Base-by-base conservation (phyloP, 208 protist genomes). In the Trypanosoma mega region DNA sequence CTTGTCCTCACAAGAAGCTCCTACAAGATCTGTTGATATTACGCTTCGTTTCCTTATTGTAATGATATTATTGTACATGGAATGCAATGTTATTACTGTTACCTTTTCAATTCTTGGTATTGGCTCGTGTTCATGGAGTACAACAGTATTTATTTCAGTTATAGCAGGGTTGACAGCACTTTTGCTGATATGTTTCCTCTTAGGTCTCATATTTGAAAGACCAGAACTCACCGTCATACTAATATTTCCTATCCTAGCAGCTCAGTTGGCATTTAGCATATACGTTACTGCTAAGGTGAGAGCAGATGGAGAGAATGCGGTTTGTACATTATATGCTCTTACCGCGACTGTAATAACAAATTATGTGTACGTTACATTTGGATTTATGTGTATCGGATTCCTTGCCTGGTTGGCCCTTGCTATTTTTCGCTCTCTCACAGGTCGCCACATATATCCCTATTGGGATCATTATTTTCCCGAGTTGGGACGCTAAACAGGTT, bases 231-330 rank as follows among this genome's bases (percentile, higher is more conserved):
- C 79, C 27, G 70, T 71, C 12, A n/a, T 78, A 31, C 36, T 81
- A 2, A 37, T 39, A 21, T 1, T 91, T 1, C 74, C 75, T 29
- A 24, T 44, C 3, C 23, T 76, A 18, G 39, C 77, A 0, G 65
- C 86, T 69, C 53, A 87, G 34, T 71, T 84, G 4, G 69, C 66
- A 2, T 76, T 72, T 45, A 68, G 36, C 11, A 49, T 78, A 74
- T 18, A 26, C 41, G 7, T 34, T 33, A n/a, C 3, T 20, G 18
- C 8, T 34, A 1, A 29, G 5, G 36, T 18, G 23, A 34, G 18
- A 5, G 33, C 3, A n/a, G 14, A 49, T 6, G 2, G 14, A 2
- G 41, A 72, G 2, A 0, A 48, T 20, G 14, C 30, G 24, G n/a
- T 8, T 33, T 63, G 33, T 86, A 74, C 37, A 33, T 53, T 45